Evolutionary conservation across 2,329 filamentous ascomycete species (phyloP).

Genomic region (Beauveria bassiana): DNA sequence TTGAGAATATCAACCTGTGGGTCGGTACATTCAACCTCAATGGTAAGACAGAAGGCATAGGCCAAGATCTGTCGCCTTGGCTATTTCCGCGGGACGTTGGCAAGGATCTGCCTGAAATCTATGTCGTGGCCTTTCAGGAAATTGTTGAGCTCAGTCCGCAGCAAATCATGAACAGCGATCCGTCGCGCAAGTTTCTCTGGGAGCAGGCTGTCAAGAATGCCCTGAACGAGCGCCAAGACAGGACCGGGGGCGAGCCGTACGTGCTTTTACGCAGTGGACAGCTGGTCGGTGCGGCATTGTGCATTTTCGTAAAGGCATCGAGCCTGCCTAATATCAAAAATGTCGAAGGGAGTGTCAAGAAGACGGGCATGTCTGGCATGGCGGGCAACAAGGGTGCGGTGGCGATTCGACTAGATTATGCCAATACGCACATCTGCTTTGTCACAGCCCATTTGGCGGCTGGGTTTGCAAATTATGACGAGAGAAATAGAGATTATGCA

Average conservation of each 20-base stretch:
- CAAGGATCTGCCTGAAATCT: conserved; percentile 67
- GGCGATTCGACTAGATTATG: conserved; percentile 90
- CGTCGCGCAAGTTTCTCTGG: conserved; percentile 76
- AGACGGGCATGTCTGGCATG: conserved; percentile 90
- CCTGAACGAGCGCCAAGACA: conserved; percentile 63
- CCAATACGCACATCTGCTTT: conserved; percentile 86
- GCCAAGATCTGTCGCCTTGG: conserved; percentile 78
- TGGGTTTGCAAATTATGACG: conserved; percentile 93
- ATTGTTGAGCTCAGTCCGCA: conserved; percentile 97
- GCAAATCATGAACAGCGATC: conserved; percentile 98
- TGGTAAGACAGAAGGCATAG: conserved; percentile 69
- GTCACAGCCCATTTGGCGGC: conserved; percentile 95
- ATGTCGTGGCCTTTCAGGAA: conserved; percentile 91
- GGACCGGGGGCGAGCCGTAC: conserved; percentile 66
- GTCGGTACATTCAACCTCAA: conserved; percentile 95
- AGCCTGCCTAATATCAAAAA: conserved; percentile 81
- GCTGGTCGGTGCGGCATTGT: conserved; percentile 85
- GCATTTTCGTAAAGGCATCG: conserved; percentile 80
- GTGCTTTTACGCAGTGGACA: conserved; percentile 87
- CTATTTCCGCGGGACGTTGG: conserved; percentile 57
- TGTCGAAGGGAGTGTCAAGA: conserved; percentile 92
- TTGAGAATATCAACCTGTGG: conserved; percentile 68
- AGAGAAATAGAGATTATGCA: conserved; percentile 85
- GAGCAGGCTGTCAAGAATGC: conserved; percentile 71
- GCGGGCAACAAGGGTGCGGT: conserved; percentile 97